A percentile compares a stretch with the other conserved stretches of the same genome.
phyloP scores from a whole-genome alignment of 176 grass and related monocot species.

The Paspalum notatum region DNA sequence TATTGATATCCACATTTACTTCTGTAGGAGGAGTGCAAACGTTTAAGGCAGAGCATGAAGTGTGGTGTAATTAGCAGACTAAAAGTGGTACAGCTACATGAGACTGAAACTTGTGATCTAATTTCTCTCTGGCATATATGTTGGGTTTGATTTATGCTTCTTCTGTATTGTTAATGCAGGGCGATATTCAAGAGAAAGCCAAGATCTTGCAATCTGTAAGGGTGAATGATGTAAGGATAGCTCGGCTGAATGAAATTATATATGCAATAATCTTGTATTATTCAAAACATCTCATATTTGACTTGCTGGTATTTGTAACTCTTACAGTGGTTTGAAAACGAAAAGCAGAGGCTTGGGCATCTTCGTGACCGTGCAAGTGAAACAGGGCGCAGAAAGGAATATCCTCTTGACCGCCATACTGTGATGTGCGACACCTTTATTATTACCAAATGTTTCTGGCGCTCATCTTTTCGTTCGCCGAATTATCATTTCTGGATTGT shows the following conservation, averaged over 20 bases:
- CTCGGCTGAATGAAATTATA: conserved; percentile 27
- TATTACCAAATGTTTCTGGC: conserved; percentile 1
- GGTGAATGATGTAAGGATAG: conserved; percentile 78
- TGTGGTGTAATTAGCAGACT: conserved; percentile 69
- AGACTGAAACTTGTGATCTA: conserved; percentile 36
- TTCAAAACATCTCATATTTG: conserved; percentile 37
- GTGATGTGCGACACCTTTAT: conserved; percentile 31
- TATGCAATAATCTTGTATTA: conserved; percentile 9
- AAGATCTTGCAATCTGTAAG: conserved; percentile 79
- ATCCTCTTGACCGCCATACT: conserved; percentile 66
- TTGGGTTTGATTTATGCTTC: conserved; percentile 47
- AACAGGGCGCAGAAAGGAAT: conserved; percentile 98
- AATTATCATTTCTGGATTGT: neutral
- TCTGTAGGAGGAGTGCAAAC: conserved; percentile 92
- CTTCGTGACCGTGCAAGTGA: conserved; percentile 98
- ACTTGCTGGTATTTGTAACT: conserved; percentile 27
- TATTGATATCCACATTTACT: conserved; percentile 45
- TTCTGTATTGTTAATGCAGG: conserved; percentile 53
- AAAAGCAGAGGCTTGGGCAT: conserved; percentile 80
- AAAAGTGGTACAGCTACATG: conserved; percentile 83
- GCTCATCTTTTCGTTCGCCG: conserved; percentile 6
- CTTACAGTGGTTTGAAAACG: conserved; percentile 84
- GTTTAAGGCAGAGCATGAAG: conserved; percentile 92
- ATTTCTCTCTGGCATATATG: conserved; percentile 31
- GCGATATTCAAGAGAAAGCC: conserved; percentile 77